These are phyloP conservation scores for Phytophthora litchii DNA, from an alignment of 352 stramenopile species.

Conservation along the genomic window DNA sequence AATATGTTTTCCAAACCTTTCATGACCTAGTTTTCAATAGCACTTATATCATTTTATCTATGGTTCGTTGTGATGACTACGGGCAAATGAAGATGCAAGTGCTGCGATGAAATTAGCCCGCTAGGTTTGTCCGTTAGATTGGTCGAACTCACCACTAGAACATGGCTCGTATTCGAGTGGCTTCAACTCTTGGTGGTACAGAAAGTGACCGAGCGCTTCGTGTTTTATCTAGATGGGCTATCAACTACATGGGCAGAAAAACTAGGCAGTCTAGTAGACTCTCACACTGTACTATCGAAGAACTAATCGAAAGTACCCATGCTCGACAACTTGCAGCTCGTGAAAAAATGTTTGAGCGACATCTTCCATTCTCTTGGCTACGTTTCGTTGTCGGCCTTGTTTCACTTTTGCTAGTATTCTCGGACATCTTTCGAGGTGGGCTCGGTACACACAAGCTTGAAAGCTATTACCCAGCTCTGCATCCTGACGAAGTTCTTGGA, in stretches of 20 bases:
- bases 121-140: no score
- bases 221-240: conserved; percentile 15
- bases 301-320: conserved; percentile 12
- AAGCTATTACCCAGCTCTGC: conserved; percentile 23
- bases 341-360: conserved; percentile 21
- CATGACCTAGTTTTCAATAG: no score
- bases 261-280: neutral
- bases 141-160: no score
- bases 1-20: no score
- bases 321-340: conserved; percentile 19
- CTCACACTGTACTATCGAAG: neutral
- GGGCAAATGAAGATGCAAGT: no score
- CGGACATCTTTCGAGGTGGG: conserved; percentile 40
- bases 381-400: conserved; percentile 20
- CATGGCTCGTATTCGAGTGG: conserved; percentile 17
- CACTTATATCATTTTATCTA: no score
- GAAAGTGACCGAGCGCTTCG: neutral
- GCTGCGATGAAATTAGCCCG: no score
- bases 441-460: conserved; percentile 18
- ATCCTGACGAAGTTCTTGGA: conserved; percentile 36
- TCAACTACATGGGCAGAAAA: conserved; percentile 3
- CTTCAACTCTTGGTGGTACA: neutral
- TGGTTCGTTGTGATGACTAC: no score
- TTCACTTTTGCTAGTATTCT: conserved; percentile 37
- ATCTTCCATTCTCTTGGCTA: conserved; percentile 30